Evolutionary conservation across 768 basidiomycete genomes (phyloP), one percentile per base, ranked within the genome.

Genomic region (Phanerochaete sordida): DNA sequence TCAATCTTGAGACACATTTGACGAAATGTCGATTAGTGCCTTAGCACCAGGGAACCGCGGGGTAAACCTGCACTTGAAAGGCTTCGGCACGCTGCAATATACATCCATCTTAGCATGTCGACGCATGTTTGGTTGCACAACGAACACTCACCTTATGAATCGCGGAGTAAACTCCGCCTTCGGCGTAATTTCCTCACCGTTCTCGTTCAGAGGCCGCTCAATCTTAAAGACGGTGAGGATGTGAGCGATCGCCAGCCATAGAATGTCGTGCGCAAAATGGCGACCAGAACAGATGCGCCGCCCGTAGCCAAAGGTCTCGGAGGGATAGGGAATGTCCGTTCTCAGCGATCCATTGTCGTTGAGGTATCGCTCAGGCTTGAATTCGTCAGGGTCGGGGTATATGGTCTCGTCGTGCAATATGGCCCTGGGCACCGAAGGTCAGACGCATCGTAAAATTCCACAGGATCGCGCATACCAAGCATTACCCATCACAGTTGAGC

Each of bases 321-420:
- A 24, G 11, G 24, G 56, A 21, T 43, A 23, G 23, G 15, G 35
- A 2, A 16, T 56, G 23, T 47, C 35, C 11, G 13, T 43, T 19
- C 47, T 30, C 3, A 60, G 54, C 39, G 8, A 2, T 3, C 59
- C 59, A 30, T 56, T 55, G 7, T 9, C 6, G 23, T 23, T 30
- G 15, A 60, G 48, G 23, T 37, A 79, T 2, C 78, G 65, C 9
- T 74, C 76, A 2, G 78, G 78, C 15, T 67, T 64, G 65, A 77
- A 79, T 4, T n/a, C 28, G 0, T 65, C 47, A 2, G 77, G 72
- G 4, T 75, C 63, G 3, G 72, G 69, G 58, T 75, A 78, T 23
- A 65, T 65, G 8, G 60, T 52, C 48, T 75, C 73, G 35, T 81
- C 70, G 47, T 74, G 76, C 1, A 75, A 70, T 52, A 80, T 74